Conservation (phyloP, 768 basidiomycete genomes). For the Boletus pseudo-olivaceus region DNA sequence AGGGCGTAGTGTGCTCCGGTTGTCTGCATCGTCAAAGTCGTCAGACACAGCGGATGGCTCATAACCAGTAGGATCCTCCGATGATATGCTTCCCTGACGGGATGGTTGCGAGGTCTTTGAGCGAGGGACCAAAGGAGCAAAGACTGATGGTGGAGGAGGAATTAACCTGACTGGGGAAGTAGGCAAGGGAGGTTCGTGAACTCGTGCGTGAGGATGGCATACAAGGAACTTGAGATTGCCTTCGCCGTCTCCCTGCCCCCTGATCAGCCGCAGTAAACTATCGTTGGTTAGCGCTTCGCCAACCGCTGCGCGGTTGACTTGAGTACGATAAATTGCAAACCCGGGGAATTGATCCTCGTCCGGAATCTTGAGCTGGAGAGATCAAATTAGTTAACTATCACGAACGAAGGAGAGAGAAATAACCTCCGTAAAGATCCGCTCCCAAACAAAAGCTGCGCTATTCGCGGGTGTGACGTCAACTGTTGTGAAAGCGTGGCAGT, state of each 20-base stretch:
- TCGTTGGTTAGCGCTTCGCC: conserved; percentile 73
- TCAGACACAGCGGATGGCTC: conserved; percentile 53
- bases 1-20: conserved; percentile 44
- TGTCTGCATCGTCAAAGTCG: conserved; percentile 59
- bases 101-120: conserved; percentile 48
- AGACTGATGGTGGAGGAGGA: conserved; percentile 47
- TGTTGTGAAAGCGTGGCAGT: conserved; percentile 70
- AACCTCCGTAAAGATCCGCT: conserved; percentile 79
- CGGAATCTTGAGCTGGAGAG: conserved; percentile 63
- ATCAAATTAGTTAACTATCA: not conserved
- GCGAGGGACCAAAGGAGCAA: conserved; percentile 49
- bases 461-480: conserved; percentile 69
- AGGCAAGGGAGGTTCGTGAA: conserved; percentile 48
- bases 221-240: conserved; percentile 86
- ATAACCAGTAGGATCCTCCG: conserved; percentile 62
- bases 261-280: conserved; percentile 67
- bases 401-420: conserved; percentile 15
- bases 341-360: conserved; percentile 74
- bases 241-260: conserved; percentile 66
- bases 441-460: conserved; percentile 67
- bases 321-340: conserved; percentile 82
- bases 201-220: conserved; percentile 57
- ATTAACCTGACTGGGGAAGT: conserved; percentile 44
- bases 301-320: conserved; percentile 75
- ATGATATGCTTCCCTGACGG: conserved; percentile 68